Base-by-base conservation (phyloP, 2,329 filamentous ascomycete species). In the Fusarium foetens region DNA sequence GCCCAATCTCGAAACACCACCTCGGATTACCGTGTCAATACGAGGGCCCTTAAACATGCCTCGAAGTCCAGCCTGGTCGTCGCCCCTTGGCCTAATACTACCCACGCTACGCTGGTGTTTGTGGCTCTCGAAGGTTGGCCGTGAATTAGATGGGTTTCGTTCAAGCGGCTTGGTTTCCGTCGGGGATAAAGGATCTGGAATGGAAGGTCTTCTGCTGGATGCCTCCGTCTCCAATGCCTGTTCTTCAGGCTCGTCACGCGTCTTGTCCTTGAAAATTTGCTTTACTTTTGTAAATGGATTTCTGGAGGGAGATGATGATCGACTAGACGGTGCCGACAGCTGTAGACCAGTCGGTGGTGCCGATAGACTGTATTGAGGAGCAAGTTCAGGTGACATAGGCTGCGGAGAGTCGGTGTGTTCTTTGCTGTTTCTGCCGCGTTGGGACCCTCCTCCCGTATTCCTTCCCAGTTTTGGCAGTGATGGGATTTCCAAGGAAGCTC, bases 11-110 rank as follows among this genome's bases (percentile, higher is more conserved):
- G 86, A 88, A 10, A 90, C 86, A 29, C 88, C 82, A 11, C 84
- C 88, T 31, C 87, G 86, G 48, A 97, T 88, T 35, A 94, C 87
- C 35, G 89, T 92, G 68, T 94, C 93, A 70, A 95, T 90, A 61
- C 92, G 87, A 54, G 90, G 89, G 6, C 91, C 91, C 81, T 94
- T 95, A 81, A 97, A 92, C 52, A 97, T 91, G 11, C 92, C 90
- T 45, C 91, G 89, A 21, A 82, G 54, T 19, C 81, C 78, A 45
- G 77, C 64, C 42, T 75, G 75, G 17, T 83, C 81, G 21, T 83
- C 81, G 3, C 69, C 39, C 29, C 78, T 83, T 23, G 83, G 79
- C 27, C 82, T 84, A n/a, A 86, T 73, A 75, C 87, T 90, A 25
- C 84, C 84, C 31, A 84, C 81, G 48, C 84, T 86, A 67, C 83